Base-by-base conservation (phyloP, 1,139 yeast species). In the Zygoascus meyerae region DNA sequence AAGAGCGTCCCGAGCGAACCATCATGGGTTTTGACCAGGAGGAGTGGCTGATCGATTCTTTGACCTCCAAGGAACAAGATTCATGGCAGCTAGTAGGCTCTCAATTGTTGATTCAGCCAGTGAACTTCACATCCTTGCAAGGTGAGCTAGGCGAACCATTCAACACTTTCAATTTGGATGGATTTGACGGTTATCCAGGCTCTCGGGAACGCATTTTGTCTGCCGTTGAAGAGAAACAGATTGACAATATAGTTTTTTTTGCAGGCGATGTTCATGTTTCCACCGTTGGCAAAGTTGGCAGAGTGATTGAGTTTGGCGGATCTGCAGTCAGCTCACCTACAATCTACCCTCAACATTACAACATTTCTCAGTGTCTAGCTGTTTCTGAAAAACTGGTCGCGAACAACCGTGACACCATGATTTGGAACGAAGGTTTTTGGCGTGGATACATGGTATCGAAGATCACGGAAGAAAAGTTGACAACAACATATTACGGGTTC, bases 11-110 rank as follows among this genome's bases (percentile, higher is more conserved):
- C 5, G 46, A 44, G 35, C 12, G 46, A 21, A 44, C 46, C 2
- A 44, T 44, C n/a, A 44, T 44, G 46, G 46, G 46, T 10, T 44
- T 44, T 37, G 46, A 44, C 26, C 46, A 44, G 15, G 46, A 44
- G 29, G 26, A 36, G 14, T 44, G 46, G 46, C 21, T 44, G 11
- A 38, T 33, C 11, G 32, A 38, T 11, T 37, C 42, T 9, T 18
- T 44, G 18, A n/a, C 14, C 2, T n/a, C 21, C 8, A 15, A 14
- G 11, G 26, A 18, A 17, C 15, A 40, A 7, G 12, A 11, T 2
- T n/a, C 17, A 5, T 44, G 46, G 46, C 37, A 44, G 18, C 21
- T 44, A 9, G 38, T 44, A 11, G 46, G 46, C 14, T 28, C 30
- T 14, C 46, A 44, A 32, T 16, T 44, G 38, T 38, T 44, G 21